phyloP scores from a whole-genome alignment of 2,329 filamentous ascomycete species.

The Truncatella angustata region DNA sequence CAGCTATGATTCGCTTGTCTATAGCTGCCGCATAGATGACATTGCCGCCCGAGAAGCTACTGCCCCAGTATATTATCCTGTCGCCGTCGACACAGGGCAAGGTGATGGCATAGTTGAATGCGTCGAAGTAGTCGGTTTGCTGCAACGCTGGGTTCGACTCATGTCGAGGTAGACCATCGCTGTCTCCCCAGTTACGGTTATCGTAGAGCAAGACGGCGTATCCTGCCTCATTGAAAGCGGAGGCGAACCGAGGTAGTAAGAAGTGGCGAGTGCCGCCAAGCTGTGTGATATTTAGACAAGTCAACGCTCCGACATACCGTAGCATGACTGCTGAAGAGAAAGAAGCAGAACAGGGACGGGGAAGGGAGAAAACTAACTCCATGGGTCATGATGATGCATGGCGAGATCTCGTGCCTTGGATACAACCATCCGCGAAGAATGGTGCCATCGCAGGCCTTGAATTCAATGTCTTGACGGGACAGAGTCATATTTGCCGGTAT shows the following conservation, averaged over 20 bases:
- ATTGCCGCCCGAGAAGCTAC: slow-evolving; percentile 36
- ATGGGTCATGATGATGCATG: slow-evolving; percentile 6
- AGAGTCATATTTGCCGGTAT: too few species aligned
- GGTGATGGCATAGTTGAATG: slow-evolving; percentile 34
- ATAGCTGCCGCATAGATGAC: slow-evolving; percentile 35
- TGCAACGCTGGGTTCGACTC: slow-evolving; percentile 31
- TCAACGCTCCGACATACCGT: not conserved
- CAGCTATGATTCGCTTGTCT: slow-evolving; percentile 37
- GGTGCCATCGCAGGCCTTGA: slow-evolving; percentile 23
- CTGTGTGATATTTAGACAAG: not conserved
- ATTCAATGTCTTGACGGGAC: slow-evolving; percentile 16
- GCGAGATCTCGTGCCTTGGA: slow-evolving; percentile 11
- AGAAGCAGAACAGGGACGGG: too few species aligned
- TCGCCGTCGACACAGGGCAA: slow-evolving; percentile 15
- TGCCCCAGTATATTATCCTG: slow-evolving; percentile 34
- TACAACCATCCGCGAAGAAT: slow-evolving; percentile 29
- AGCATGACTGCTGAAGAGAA: not conserved
- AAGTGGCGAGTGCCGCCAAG: not conserved
- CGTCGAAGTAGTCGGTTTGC: slow-evolving; percentile 32
- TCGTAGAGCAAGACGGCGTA: slow-evolving; percentile 33
- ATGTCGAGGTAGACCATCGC: slow-evolving; percentile 25
- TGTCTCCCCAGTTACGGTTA: slow-evolving; percentile 30
- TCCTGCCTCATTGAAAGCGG: slow-evolving; percentile 17
- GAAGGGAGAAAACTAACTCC: not conserved
- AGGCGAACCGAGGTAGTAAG: slow-evolving; percentile 21